Base-by-base conservation (phyloP, 169 alveolate genomes). In the Prorocentrum cordatum region DNA sequence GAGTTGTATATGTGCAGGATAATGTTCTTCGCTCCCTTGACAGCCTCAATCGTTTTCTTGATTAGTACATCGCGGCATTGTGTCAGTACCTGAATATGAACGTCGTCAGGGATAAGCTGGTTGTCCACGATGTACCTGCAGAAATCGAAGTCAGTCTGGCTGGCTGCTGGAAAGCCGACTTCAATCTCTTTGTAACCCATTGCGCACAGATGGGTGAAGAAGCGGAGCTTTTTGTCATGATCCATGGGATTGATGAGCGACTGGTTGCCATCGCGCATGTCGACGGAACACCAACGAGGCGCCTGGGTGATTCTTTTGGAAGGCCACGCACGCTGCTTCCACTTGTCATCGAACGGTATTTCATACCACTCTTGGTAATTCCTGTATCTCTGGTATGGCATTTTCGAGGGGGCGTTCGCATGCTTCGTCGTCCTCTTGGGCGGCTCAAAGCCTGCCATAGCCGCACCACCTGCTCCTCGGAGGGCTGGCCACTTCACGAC, bases 241-340 rank as follows among this genome's bases (percentile, higher is more conserved):
- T 67, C 42, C 92, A 84, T 84, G 36, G 92, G 92, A 38, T 84
- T 84, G 92, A 84, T 35, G 68, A 84, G 39, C 14, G 92, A 84
- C 92, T 84, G 92, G 72, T 84, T 84, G 77, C 92, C 92, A 22
- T 84, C 92, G 24, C 92, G 68, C 42, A 84, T 64, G 92, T 84
- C 92, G 29, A 84, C 92, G 12, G 85, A 38, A 77, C 92, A 84
- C 92, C 92, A 84, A 38, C 92, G 62, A 45, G 92, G 92, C 10
- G 92, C 92, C 83, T 67, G 27, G n/a, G 6, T 31, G 77, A 50
- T 50, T 6, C 7, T 12, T 16, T 50, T 5, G 26, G 7, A 5
- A 4, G 64, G 64, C 64, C 64, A 50, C 64, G 22, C n/a, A 14
- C 64, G 22, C 64, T 16, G 7, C 7, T 14, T 50, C 64, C 64